These are phyloP conservation scores for Lumnitzera racemosa DNA, from an alignment of 345 rosid species.

Conservation along the genomic window DNA sequence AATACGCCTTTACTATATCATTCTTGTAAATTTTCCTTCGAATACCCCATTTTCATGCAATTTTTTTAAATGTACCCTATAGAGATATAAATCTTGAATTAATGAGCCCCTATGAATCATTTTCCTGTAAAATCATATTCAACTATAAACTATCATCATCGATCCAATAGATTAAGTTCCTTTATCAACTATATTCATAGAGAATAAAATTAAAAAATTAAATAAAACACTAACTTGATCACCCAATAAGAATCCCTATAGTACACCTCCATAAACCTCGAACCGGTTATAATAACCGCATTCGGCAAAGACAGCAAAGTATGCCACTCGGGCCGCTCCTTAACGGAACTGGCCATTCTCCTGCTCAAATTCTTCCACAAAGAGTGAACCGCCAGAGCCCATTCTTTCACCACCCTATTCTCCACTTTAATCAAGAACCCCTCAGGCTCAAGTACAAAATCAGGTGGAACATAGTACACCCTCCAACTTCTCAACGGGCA, in stretches of 20 bases:
- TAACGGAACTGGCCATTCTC: constrained; percentile 42
- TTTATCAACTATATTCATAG: too few species aligned
- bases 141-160: too few species aligned
- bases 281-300: constrained; percentile 61
- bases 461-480: constrained; percentile 44
- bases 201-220: too few species aligned
- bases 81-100: too few species aligned
- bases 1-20: too few species aligned
- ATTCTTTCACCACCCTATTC: constrained; percentile 45
- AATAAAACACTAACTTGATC: constrained; percentile 36
- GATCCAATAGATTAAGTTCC: too few species aligned
- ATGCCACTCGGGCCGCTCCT: constrained; percentile 42
- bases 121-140: too few species aligned
- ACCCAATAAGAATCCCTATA: constrained; percentile 96
- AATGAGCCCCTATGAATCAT: too few species aligned
- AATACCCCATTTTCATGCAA: too few species aligned
- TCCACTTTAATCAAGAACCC: constrained; percentile 59
- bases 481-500: constrained; percentile 22
- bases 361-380: constrained; percentile 65
- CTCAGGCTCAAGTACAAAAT: constrained; percentile 50
- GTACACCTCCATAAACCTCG: constrained; percentile 74
- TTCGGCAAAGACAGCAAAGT: constrained; percentile 66
- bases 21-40: too few species aligned
- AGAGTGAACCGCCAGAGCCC: constrained; percentile 72
- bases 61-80: too few species aligned